Conservation (phyloP, 495 filamentous ascomycete genomes). For the Penicilliopsis zonata region DNA sequence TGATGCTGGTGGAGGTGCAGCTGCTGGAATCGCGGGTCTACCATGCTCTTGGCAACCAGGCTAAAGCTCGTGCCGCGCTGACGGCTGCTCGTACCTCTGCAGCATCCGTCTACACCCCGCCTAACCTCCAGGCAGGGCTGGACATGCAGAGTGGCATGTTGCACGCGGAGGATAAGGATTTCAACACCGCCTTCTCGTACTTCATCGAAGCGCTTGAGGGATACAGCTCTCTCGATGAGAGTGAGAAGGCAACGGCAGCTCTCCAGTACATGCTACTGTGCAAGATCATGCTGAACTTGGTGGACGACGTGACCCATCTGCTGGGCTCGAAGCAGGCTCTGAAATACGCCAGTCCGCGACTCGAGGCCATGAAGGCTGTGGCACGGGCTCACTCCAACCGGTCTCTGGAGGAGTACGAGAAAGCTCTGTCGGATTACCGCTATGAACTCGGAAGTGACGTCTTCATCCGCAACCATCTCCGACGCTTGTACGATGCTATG, state of each 20-base stretch:
- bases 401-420: conserved; percentile 91
- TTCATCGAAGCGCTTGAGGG: conserved; percentile 98
- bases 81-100: conserved; percentile 90
- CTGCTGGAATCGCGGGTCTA: conserved; percentile 94
- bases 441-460: conserved; percentile 84
- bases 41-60: conserved; percentile 90
- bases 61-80: conserved; percentile 90
- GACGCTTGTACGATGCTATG: conserved; percentile 93
- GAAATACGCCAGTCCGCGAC: conserved; percentile 84
- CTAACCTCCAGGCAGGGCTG: conserved; percentile 84
- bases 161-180: conserved; percentile 96
- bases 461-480: conserved; percentile 92
- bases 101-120: conserved; percentile 93
- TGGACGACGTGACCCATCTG: conserved; percentile 86
- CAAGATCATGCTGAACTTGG: conserved; percentile 98
- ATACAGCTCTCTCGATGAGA: conserved; percentile 85
- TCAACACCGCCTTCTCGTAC: conserved; percentile 96
- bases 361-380: conserved; percentile 98
- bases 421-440: conserved; percentile 74
- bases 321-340: conserved; percentile 90
- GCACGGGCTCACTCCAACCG: conserved; percentile 90
- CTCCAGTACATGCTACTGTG: conserved; percentile 99
- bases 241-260: conserved; percentile 72
- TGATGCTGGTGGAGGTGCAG: conserved; percentile 97
- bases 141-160: conserved; percentile 99